These are phyloP conservation scores for Hyphopichia homilentoma DNA, from an alignment of 805 yeast species.

Conservation along the genomic window DNA sequence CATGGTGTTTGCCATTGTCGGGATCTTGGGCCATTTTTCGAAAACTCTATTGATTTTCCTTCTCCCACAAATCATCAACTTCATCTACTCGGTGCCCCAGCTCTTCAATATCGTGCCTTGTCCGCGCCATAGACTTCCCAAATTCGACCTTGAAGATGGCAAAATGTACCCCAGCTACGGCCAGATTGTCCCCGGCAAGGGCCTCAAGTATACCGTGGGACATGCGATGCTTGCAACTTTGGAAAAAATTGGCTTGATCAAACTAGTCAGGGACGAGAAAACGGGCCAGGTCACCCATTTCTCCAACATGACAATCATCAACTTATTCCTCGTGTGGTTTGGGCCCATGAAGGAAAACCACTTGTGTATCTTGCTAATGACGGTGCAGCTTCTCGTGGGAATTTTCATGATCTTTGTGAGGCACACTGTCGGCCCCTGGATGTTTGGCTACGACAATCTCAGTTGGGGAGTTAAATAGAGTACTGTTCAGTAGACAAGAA, in stretches of 20 bases:
- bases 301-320: slow-evolving; percentile 86
- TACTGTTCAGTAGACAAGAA: background rate
- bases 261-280: slow-evolving; percentile 17
- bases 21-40: slow-evolving; percentile 93
- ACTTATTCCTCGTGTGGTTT: slow-evolving; percentile 74
- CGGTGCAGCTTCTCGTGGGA: slow-evolving; percentile 65
- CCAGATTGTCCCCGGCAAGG: slow-evolving; percentile 23
- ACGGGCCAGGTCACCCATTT: slow-evolving; percentile 36
- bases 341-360: slow-evolving; percentile 89
- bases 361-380: slow-evolving; percentile 58
- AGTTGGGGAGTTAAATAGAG: slow-evolving; percentile 34
- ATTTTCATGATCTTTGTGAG: slow-evolving; percentile 62
- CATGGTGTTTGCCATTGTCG: slow-evolving; percentile 97
- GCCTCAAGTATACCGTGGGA: no score
- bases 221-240: no score
- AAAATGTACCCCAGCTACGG: slow-evolving; percentile 62
- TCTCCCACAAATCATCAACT: slow-evolving; percentile 88
- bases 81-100: slow-evolving; percentile 90
- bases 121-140: slow-evolving; percentile 93
- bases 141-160: slow-evolving; percentile 63
- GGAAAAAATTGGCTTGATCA: slow-evolving; percentile 47
- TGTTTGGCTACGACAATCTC: slow-evolving; percentile 87
- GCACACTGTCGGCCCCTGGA: slow-evolving; percentile 79
- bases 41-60: slow-evolving; percentile 85
- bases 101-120: slow-evolving; percentile 83